phyloP scores from a whole-genome alignment of 257 asterid genomes.

The Anisodus tanguticus region DNA sequence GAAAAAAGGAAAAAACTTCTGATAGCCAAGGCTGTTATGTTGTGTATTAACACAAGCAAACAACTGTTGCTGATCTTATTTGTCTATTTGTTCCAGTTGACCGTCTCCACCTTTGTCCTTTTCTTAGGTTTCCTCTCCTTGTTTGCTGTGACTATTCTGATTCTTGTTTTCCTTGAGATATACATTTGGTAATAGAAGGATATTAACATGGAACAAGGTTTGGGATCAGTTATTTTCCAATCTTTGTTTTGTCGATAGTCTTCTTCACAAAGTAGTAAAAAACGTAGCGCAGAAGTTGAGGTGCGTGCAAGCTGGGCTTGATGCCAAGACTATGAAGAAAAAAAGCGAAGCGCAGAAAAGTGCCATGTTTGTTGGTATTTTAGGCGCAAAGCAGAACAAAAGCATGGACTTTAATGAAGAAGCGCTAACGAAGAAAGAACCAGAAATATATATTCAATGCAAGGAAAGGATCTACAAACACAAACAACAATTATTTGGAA shows the following conservation, averaged over 20 bases:
- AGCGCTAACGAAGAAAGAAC: neutral
- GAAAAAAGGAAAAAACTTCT: neutral
- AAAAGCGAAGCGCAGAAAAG: neutral
- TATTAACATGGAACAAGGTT: neutral
- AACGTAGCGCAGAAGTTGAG: neutral
- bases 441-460: neutral
- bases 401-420: neutral
- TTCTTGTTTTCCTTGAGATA: conserved; percentile 1
- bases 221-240: neutral
- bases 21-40: neutral
- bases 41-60: conserved; percentile 5
- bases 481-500: conserved; percentile 1
- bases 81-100: neutral
- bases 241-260: conserved; percentile 24
- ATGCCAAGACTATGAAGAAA: neutral
- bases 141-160: conserved; percentile 4
- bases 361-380: neutral
- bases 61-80: neutral
- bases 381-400: neutral
- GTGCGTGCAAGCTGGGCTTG: neutral
- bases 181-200: conserved; percentile 15
- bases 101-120: neutral
- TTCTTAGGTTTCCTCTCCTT: conserved; percentile 25
- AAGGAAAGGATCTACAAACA: neutral
- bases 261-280: neutral